A percentile compares a stretch with the other conserved stretches of the same genome.
These are phyloP conservation scores for Eimeria sp. DNA, from an alignment of 169 alveolate species.

Conservation along the genomic window DNA sequence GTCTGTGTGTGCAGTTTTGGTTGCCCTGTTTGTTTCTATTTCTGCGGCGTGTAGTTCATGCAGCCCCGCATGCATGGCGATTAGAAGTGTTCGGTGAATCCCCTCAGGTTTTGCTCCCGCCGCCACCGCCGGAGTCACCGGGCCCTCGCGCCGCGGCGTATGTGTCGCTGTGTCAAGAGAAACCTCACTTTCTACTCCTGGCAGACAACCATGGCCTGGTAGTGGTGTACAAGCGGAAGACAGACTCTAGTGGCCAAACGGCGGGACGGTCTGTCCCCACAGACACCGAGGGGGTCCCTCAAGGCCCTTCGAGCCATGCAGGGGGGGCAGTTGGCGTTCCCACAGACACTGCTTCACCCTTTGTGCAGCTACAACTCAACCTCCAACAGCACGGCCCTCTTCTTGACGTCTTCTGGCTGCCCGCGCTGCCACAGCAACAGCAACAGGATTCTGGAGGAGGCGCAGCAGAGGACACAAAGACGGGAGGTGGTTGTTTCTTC, in stretches of 20 bases:
- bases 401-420: slow-evolving; percentile 47
- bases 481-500: slow-evolving; percentile 34
- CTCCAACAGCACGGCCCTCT: slow-evolving; percentile 36
- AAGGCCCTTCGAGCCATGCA: neutral
- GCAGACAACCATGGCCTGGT: neutral
- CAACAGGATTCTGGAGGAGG: neutral
- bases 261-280: neutral
- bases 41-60: neutral
- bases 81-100: neutral
- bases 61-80: neutral
- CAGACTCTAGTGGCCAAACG: neutral
- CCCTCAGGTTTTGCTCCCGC: neutral
- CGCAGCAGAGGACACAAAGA: slow-evolving; percentile 13
- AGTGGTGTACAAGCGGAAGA: slow-evolving; percentile 6
- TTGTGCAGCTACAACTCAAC: slow-evolving; percentile 47
- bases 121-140: neutral
- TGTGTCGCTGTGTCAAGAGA: slow-evolving; percentile 21
- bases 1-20: neutral
- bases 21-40: neutral
- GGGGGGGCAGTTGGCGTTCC: neutral
- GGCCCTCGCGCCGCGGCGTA: neutral
- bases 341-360: slow-evolving; percentile 3
- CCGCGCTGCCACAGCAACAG: slow-evolving; percentile 45
- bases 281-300: slow-evolving; percentile 22
- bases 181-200: neutral